Base-by-base conservation (phyloP, 2,329 filamentous ascomycete genomes). In the Colletotrichum caudatum region DNA sequence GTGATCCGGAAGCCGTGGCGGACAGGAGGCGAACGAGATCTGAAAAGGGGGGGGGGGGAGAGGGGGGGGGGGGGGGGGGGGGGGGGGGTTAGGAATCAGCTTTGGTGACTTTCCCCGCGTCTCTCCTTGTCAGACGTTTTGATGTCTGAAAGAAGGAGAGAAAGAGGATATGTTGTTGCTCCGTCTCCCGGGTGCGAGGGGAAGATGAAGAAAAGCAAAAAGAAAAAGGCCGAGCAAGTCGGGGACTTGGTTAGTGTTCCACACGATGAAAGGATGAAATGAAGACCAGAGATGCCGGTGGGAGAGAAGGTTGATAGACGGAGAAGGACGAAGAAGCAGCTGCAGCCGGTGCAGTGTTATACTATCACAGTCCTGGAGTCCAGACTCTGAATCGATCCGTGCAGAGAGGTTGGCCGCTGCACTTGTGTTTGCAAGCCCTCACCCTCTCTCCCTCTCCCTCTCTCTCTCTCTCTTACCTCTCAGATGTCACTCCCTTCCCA, bases 51-150 rank as follows among this genome's bases (percentile, higher is more conserved):
- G 7, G n/a, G n/a, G n/a, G n/a, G n/a, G n/a, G n/a, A n/a, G n/a
- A n/a, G n/a, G n/a, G n/a, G n/a, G n/a, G n/a, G n/a, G n/a, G n/a
- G n/a, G n/a, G n/a, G n/a, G n/a, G n/a, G n/a, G n/a, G n/a, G n/a
- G n/a, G n/a, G n/a, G n/a, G n/a, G n/a, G n/a, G n/a, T n/a, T n/a
- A n/a, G n/a, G 7, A 9, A 3, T 20, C 16, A 35, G 51, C 8
- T 51, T 51, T 35, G 53, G 16, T 58, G n/a, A 57, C 57, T 41
- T 18, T 33, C 56, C 33, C 12, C 26, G 44, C 64, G 64, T 63
- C 54, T 72, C 67, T 72, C 66, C 63, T 74, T 71, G 66, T 72
- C 57, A 64, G 58, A 75, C 65, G 59, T 56, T 56, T 64, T 39
- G 39, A 59, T 71, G 65, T 72, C 71, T 70, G 66, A 41, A 65